Base-by-base conservation (phyloP, 257 asterid species). In the Solanum bukasovii region DNA sequence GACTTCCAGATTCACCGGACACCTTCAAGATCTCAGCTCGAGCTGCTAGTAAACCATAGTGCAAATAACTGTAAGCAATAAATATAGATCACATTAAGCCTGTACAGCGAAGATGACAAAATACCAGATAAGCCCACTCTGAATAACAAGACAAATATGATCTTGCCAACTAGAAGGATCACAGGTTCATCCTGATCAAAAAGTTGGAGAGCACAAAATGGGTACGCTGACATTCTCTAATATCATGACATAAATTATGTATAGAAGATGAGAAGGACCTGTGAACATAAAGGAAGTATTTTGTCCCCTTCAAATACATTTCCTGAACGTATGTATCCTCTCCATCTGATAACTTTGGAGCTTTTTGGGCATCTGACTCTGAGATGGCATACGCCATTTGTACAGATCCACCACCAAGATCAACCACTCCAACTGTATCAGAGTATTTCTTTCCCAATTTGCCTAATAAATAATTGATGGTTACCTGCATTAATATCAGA, bases 341-440 rank as follows among this genome's bases (percentile, higher is more conserved):
- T 38, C 91, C 92, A 86, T 89, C 86, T 29, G 90, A 87, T 59
- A 84, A 11, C 86, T 87, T 92, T 25, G 92, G 93, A 78, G 93
- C 93, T 85, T 92, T 89, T 8, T 90, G 91, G 78, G 91, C 92
- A 74, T 92, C 93, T 63, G 92, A 46, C 84, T 89, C 93, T 49
- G 93, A 88, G 68, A 92, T 89, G 52, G 93, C 93, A 88, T 92
- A 92, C 12, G 93, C 93, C 93, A 92, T 92, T 86, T 92, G 93
- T 33, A 92, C 93, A 88, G 93, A 92, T 85, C 93, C 93, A 88
- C 93, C 93, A 40, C 93, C 98, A 29, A 96, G 96, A 89, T 96
- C 98, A 65, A 96, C 92, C 56, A 94, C 96, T 7, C 92, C 96
- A 9, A 95, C 94, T 1, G 98, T 95, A n/a, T 89, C 23, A 12